phyloP scores from a whole-genome alignment of 306 rosid genomes.

The Castanopsis chinensis region DNA sequence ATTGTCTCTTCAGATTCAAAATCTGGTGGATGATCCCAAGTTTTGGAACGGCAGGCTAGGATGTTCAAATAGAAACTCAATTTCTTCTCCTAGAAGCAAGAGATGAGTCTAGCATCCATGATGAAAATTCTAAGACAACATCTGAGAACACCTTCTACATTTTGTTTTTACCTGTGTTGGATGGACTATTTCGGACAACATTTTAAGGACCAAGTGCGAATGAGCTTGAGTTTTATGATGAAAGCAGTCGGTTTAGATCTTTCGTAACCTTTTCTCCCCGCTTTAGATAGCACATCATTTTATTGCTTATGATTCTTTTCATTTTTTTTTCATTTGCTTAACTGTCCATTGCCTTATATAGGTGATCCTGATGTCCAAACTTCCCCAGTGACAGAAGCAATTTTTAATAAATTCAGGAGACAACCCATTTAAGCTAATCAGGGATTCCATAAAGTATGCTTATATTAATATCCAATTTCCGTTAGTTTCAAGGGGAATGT shows the following conservation, averaged over 20 bases:
- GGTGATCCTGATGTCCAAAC: conserved; percentile 63
- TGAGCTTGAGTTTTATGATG: conserved; percentile 60
- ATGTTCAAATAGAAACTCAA: conserved; percentile 70
- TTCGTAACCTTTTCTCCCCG: background rate
- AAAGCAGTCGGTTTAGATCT: conserved; percentile 47
- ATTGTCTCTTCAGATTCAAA: conserved; percentile 58
- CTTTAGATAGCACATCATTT: background rate
- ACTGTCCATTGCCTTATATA: conserved; percentile 1
- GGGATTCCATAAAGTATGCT: conserved; percentile 56
- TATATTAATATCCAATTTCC: background rate
- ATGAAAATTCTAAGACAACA: conserved; percentile 29
- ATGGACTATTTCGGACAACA: conserved; percentile 55
- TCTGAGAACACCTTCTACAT: conserved; percentile 33
- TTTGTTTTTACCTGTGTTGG: conserved; percentile 63
- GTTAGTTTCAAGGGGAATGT: background rate
- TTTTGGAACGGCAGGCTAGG: conserved; percentile 42
- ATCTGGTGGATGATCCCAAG: conserved; percentile 77
- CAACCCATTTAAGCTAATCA: conserved; percentile 56
- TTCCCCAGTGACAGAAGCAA: conserved; percentile 46
- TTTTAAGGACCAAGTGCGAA: conserved; percentile 52
- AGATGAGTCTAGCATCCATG: conserved; percentile 31
- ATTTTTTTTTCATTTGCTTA: background rate
- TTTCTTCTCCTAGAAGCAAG: conserved; percentile 58
- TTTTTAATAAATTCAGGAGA: conserved; percentile 67
- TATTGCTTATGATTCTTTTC: background rate